phyloP scores from a whole-genome alignment of 78 protist species.

The Dictyostelium firmibasis region DNA sequence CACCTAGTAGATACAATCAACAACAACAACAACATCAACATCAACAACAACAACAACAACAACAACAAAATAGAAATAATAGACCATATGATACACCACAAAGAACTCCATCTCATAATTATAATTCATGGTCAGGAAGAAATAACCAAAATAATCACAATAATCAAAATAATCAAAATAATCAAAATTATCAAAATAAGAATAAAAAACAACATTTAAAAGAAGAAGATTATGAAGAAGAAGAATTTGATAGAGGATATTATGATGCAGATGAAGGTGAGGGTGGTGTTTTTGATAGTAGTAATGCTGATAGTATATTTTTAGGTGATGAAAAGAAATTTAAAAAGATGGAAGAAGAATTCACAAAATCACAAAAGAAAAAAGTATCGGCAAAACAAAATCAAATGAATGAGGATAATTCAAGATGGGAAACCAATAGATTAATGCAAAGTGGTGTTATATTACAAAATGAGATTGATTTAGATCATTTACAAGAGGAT shows the following conservation, averaged over 20 bases:
- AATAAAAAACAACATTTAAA: not conserved
- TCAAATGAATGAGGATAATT: slow-evolving; percentile 82
- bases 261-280: slow-evolving; percentile 85
- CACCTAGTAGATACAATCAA: slow-evolving; percentile 18
- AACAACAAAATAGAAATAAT: not conserved
- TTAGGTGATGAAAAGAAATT: slow-evolving; percentile 78
- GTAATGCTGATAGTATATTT: not conserved
- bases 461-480: slow-evolving; percentile 41
- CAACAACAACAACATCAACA: not conserved
- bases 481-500: slow-evolving; percentile 86
- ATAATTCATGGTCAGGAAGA: slow-evolving; percentile 13
- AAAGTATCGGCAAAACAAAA: slow-evolving; percentile 20
- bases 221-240: slow-evolving; percentile 50
- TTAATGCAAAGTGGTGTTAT: slow-evolving; percentile 85
- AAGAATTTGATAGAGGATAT: slow-evolving; percentile 80
- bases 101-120: slow-evolving; percentile 29
- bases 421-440: slow-evolving; percentile 87
- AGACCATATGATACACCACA: slow-evolving; percentile 10
- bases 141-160: not conserved
- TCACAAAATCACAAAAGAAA: slow-evolving; percentile 29
- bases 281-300: slow-evolving; percentile 40
- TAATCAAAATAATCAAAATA: not conserved
- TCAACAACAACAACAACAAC: not conserved
- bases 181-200: no score
- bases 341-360: slow-evolving; percentile 77